Conservation (phyloP, 2,329 filamentous ascomycete species). For the Fusarium guadeloupense region DNA sequence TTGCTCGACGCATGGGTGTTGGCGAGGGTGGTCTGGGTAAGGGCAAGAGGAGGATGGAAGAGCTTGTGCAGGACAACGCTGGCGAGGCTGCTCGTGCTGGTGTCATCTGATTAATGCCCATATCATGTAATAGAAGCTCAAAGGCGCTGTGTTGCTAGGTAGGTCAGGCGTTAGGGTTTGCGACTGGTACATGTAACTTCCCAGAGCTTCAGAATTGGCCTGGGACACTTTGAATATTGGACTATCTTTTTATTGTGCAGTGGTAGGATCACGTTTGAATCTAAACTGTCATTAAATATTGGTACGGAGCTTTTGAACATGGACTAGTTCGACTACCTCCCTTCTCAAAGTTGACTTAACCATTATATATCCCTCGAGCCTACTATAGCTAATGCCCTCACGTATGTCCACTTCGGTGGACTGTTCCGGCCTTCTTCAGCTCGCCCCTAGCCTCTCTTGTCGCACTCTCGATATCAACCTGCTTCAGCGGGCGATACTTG, state of each 20-base stretch:
- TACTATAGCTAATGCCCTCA: background rate
- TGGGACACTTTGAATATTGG: slow-evolving; percentile 31
- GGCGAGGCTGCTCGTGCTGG: slow-evolving; percentile 70
- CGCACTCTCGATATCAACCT: slow-evolving; percentile 62
- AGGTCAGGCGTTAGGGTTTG: slow-evolving; percentile 39
- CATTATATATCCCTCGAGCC: background rate
- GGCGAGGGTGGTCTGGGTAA: slow-evolving; percentile 76
- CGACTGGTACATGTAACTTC: slow-evolving; percentile 31
- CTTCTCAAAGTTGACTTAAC: background rate
- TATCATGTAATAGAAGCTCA: background rate
- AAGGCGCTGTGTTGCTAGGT: slow-evolving; percentile 28
- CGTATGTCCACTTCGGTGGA: slow-evolving; percentile 33
- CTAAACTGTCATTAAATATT: slow-evolving; percentile 19
- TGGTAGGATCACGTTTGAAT: slow-evolving; percentile 13
- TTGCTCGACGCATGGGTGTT: slow-evolving; percentile 94
- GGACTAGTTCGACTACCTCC: background rate
- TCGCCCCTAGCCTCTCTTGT: slow-evolving; percentile 63
- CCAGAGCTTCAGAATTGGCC: slow-evolving; percentile 18
- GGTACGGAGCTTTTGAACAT: background rate
- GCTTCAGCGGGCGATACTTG: slow-evolving; percentile 70
- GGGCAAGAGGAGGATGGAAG: slow-evolving; percentile 68
- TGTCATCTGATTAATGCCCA: slow-evolving; percentile 51
- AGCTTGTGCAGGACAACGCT: slow-evolving; percentile 64
- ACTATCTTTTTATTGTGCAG: slow-evolving; percentile 15
- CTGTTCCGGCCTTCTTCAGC: slow-evolving; percentile 45